Percentiles rank a stretch among this genome's conserved stretches.
These are phyloP conservation scores for Isabelozyma rhagii DNA, from an alignment of 805 yeast genomes.

Conservation along the genomic window DNA sequence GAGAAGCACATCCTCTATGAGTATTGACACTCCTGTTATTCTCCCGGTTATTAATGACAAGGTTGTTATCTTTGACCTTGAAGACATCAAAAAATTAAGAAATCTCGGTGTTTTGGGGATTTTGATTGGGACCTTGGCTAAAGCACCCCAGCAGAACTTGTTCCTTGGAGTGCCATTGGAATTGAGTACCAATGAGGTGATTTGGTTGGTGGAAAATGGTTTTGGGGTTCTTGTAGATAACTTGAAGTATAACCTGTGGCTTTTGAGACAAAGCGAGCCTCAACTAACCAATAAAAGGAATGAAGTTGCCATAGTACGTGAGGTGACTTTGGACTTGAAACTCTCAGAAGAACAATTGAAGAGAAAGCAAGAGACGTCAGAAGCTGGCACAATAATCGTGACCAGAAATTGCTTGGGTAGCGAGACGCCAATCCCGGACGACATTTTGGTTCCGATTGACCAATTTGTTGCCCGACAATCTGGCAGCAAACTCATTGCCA, in stretches of 20 bases:
- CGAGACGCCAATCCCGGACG: background rate
- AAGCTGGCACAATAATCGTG: background rate
- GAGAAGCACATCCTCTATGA: background rate
- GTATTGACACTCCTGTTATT: too few relatives aligned
- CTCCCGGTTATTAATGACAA: slow-evolving; percentile 38
- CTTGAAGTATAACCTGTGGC: slow-evolving; percentile 13
- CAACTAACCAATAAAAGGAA: background rate
- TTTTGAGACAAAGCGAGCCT: background rate
- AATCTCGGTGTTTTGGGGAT: slow-evolving; percentile 70
- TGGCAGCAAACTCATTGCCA: background rate
- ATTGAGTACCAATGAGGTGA: slow-evolving; percentile 68
- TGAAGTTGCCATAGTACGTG: background rate
- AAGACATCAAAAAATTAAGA: slow-evolving; percentile 53
- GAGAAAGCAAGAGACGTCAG: background rate
- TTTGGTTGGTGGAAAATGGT: slow-evolving; percentile 53
- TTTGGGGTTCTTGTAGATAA: slow-evolving; percentile 45
- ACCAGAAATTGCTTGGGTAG: background rate
- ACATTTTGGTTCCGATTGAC: background rate
- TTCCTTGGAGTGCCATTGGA: slow-evolving; percentile 81
- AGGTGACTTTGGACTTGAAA: background rate
- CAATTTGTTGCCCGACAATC: background rate
- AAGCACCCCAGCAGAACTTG: slow-evolving; percentile 92
- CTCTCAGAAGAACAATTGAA: slow-evolving; percentile 2
- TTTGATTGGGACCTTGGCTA: slow-evolving; percentile 76
- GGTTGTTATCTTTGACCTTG: slow-evolving; percentile 59